Evolutionary conservation across 306 rosid genomes (phyloP), one percentile per base, ranked within the genome.

Genomic region (Trifolium pratense): DNA sequence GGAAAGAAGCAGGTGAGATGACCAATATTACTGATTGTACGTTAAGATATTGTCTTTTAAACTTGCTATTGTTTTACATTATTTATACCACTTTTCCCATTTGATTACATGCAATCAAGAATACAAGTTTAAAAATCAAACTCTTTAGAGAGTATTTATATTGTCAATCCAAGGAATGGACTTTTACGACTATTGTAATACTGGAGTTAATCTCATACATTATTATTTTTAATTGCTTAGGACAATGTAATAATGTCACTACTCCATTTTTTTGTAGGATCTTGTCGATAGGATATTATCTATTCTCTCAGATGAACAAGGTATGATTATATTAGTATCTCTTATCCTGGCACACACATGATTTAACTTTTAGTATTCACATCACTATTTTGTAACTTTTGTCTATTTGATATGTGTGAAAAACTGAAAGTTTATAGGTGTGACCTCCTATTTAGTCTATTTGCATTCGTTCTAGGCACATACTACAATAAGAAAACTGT

Each of bases 1-100:
- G 99, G 99, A 79, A 94, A 90, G 84, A 94, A 94, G 83, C 99
- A 91, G 99, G 99, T 91, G 76, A 84, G 85, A 52, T 66, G 67
- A 74, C 57, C 64, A 51, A 52, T 72, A 65, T 51, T 62, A 10
- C 45, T 77, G 39, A 58, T 74, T 51, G 48, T 79, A 16, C 72
- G 68, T 62, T 59, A 43, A 65, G 58, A 55, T 12, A 16, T 63
- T 68, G 55, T 25, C 25, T 58, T 57, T 58, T 17, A 71, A 66
- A 45, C 32, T 29, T 29, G 32, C 4, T 29, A 29, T 29, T 29
- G 32, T 29, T 29, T 29, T 29, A 4, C 32, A 29, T 25, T 12
- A 29, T 16, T 66, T 21, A 5, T 58, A 34, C 71, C 36, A n/a
- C 42, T 11, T 31, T 49, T 21, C 16, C 16, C 16, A 3, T 69